Evolutionary conservation across 2,329 filamentous ascomycete species (phyloP), one percentile per base, ranked within the genome.

Genomic region (Leptographium lundbergii): DNA sequence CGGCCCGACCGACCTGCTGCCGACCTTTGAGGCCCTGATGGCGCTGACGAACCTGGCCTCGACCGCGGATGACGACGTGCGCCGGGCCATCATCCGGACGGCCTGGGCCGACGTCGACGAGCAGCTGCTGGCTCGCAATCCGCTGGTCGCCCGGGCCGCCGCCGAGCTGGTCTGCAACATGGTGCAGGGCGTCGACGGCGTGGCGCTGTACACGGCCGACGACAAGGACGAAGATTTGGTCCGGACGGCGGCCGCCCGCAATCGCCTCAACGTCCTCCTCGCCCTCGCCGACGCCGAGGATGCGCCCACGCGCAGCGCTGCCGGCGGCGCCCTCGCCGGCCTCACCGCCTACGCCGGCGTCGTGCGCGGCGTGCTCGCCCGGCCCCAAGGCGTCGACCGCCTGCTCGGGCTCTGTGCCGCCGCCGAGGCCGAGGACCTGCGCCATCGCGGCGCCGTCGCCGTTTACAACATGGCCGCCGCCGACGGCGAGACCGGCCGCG

Each of bases 31-130:
- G 72, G 81, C 87, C 0, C 80, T 99, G 10, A 87, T 97, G 70
- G 92, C 94, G 0, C 81, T 99, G 42, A 97, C 94, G 0, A 99
- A 99, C 66, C 81, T 99, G 9, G 94, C 92, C 0, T 95, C 89
- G 0, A 81, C 86, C 14, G 86, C 91, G 57, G 80, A 86, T 58
- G 80, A 86, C 39, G 81, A 84, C 6, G 79, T 81, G 6, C 81
- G 86, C 52, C 77, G 80, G 42, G 76, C 80, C 19, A 91, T 96
- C 56, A 83, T 96, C 42, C 83, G 87, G 11, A 75, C 81, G 4
- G 83, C 86, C 0, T 95, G 89, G 82, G 70, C 83, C 0, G 82
- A 83, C 24, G 79, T 96, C 51, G 94, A 97, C 70, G 90, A 96
- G 64, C 81, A 91, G 22, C 76, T 97, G 1, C 80, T 97, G 1